Evolutionary conservation across 768 basidiomycete genomes (phyloP).

Genomic region (Termitomyces sp.): DNA sequence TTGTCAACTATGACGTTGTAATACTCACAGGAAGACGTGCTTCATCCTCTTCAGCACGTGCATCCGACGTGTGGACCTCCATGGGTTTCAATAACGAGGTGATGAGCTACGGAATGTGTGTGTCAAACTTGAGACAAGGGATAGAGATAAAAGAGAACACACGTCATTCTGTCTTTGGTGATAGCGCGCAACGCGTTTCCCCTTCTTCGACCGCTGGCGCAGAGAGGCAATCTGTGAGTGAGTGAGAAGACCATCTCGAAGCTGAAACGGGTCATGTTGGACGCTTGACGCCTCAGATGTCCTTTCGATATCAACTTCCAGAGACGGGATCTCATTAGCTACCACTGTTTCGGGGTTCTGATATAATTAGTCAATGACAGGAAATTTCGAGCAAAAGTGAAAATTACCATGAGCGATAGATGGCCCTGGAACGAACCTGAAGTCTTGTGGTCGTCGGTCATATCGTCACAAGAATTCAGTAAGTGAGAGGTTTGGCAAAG

Average conservation of each 20-base stretch:
- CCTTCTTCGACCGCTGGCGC: slow-evolving; percentile 45
- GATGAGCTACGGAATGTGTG: slow-evolving; percentile 55
- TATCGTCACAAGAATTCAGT: slow-evolving; percentile 20
- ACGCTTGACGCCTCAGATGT: slow-evolving; percentile 26
- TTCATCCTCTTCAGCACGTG: slow-evolving; percentile 60
- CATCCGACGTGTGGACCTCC: slow-evolving; percentile 84
- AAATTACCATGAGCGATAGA: slow-evolving; percentile 19
- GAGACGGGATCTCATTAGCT: slow-evolving; percentile 34
- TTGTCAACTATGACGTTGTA: background rate
- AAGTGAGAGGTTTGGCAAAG: slow-evolving; percentile 21
- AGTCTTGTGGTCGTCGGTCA: slow-evolving; percentile 26
- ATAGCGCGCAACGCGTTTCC: slow-evolving; percentile 60
- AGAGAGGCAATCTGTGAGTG: slow-evolving; percentile 60
- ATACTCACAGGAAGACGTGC: slow-evolving; percentile 58
- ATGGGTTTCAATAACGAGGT: slow-evolving; percentile 84
- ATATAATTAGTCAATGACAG: slow-evolving; percentile 11
- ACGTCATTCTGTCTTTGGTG: slow-evolving; percentile 73
- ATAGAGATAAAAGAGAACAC: slow-evolving; percentile 11
- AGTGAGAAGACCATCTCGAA: slow-evolving; percentile 55
- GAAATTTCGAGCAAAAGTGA: slow-evolving; percentile 8
- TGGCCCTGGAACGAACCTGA: slow-evolving; percentile 23
- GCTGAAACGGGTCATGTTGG: slow-evolving; percentile 58
- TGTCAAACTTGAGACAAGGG: background rate
- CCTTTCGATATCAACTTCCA: slow-evolving; percentile 41
- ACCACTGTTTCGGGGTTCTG: slow-evolving; percentile 47